Evolutionary conservation across 164 flowering plant genomes (phyloP), one percentile per base, ranked within the genome.

Genomic region (Sextonia rubra): DNA sequence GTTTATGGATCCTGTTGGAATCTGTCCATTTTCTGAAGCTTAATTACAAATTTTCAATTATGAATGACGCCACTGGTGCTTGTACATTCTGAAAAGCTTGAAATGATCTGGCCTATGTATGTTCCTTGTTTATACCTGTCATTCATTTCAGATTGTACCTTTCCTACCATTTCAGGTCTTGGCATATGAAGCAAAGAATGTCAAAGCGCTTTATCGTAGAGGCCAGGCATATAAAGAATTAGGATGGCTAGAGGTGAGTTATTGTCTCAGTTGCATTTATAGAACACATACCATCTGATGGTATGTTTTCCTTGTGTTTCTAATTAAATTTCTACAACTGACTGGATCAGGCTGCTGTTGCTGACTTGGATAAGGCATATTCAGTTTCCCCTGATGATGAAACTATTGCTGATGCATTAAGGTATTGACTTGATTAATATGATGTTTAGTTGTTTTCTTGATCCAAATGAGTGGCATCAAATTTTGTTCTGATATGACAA

Each of bases 171-270:
- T 75, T 64, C 86, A 94, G 99, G 96, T 90, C 27, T 84, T 93
- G 87, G 81, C 82, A 26, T 81, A 83, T 82, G 99, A 95, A 78
- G 77, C 81, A 12, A 83, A 79, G 72, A 95, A 93, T 86, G 87
- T 89, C 71, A 95, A 95, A 80, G 99, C 99, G 74, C 92, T 93
- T 67, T 95, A 95, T 78, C 85, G 99, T 61, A 86, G 99, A 74
- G 98, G 99, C 79, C 97, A 93, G 82, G 99, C 99, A 66, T 88
- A 91, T 70, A 88, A 81, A 80, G 97, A 87, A 76, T 71, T 89
- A 29, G 93, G 93, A 67, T 85, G 69, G 55, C 79, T 90, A 48
- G 82, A 83, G 71, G 99, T 93, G 78, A 87, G 91, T 83, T 69
- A 69, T 47, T 62, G 2, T 60, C 12, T 71, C 56, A 2, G 56